phyloP scores from a whole-genome alignment of 2,329 filamentous ascomycete species.

The Fusarium kyushuense region DNA sequence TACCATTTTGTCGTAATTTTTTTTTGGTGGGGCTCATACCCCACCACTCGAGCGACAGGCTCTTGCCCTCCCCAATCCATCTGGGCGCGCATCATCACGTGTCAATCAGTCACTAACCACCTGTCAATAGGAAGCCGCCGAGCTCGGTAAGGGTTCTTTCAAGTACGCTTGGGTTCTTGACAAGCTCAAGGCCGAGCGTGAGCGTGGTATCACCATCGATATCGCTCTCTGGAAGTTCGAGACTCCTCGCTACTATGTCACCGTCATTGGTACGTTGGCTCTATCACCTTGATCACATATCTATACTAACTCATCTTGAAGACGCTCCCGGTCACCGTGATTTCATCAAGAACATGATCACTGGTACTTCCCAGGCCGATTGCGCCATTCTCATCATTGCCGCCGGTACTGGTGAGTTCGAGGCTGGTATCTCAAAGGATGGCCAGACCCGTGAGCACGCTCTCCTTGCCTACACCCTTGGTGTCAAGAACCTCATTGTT shows the following conservation, averaged over 20 bases:
- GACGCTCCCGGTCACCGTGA: constrained; percentile 99
- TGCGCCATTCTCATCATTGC: constrained; percentile 99
- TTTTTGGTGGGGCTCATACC: constrained; percentile 36
- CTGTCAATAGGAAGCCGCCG: constrained; percentile 85
- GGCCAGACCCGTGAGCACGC: constrained; percentile 99
- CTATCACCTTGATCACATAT: neutral
- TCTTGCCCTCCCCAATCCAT: constrained; percentile 20
- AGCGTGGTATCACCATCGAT: constrained; percentile 99
- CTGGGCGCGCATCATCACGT: constrained; percentile 23
- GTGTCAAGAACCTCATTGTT: constrained; percentile 99
- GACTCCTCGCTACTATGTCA: constrained; percentile 97
- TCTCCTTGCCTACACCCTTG: constrained; percentile 99
- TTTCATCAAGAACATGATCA: constrained; percentile 99
- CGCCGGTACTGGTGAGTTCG: constrained; percentile 99
- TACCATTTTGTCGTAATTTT: constrained; percentile 27
- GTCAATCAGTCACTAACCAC: constrained; percentile 35
- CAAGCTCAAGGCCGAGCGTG: constrained; percentile 99
- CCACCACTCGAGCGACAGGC: constrained; percentile 37
- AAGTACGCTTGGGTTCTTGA: constrained; percentile 99
- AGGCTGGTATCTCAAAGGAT: constrained; percentile 99
- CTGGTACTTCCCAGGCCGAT: constrained; percentile 99
- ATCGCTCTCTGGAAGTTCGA: constrained; percentile 99
- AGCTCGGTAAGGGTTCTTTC: constrained; percentile 99
- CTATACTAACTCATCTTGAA: constrained; percentile 55
- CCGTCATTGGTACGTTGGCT: constrained; percentile 84